A percentile compares a stretch with the other conserved stretches of the same genome.
Evolutionary conservation across 2,329 filamentous ascomycete genomes (phyloP).

Genomic region (Diatrype stigma): DNA sequence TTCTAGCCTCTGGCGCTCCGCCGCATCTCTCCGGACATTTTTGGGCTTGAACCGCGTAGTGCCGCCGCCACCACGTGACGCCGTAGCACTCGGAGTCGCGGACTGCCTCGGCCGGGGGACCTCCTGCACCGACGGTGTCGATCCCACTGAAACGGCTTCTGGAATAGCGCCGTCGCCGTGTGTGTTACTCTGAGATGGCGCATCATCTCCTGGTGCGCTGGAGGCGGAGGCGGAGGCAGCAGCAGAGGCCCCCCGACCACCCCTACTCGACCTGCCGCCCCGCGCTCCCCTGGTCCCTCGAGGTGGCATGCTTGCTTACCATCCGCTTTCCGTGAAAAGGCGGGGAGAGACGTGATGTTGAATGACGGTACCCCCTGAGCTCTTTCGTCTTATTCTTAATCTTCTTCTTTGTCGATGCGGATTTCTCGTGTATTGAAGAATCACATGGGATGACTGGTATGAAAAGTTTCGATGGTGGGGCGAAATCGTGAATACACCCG

Average conservation of each 20-base stretch:
- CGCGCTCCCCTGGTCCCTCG: conserved; percentile 8
- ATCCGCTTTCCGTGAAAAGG: background rate
- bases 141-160: background rate
- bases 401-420: background rate
- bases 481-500: background rate
- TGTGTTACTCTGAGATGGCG: background rate
- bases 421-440: background rate
- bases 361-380: no score
- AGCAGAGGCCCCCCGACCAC: conserved; percentile 4
- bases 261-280: conserved; percentile 3
- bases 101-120: conserved; percentile 17
- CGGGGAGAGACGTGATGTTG: background rate
- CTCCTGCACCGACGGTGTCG: background rate
- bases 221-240: conserved; percentile 2
- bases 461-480: conserved; percentile 2
- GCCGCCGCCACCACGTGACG: conserved; percentile 29
- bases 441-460: background rate
- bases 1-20: conserved; percentile 44
- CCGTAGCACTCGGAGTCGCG: conserved; percentile 30
- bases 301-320: conserved; percentile 6
- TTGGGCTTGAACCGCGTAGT: conserved; percentile 42
- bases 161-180: background rate
- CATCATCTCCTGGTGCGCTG: background rate
- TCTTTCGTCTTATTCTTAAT: background rate
- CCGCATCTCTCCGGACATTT: conserved; percentile 46